phyloP scores from a whole-genome alignment of 345 rosid species.

The Brassica cretica region DNA sequence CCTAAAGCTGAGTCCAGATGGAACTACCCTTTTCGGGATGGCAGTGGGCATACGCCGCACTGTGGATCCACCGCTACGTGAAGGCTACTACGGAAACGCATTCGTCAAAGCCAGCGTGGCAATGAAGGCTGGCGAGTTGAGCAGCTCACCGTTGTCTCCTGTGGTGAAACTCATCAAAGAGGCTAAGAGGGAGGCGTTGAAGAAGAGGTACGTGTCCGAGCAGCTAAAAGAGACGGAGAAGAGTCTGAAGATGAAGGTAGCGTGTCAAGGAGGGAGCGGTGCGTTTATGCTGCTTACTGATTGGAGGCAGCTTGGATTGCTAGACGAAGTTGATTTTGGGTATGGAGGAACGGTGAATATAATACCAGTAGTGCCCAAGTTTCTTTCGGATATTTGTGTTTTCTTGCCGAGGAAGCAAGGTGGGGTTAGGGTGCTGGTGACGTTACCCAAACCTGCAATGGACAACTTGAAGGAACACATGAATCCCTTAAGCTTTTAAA shows the following conservation, averaged over 20 bases:
- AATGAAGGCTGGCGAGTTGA: constrained; percentile 39
- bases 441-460: constrained; percentile 52
- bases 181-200: constrained; percentile 37
- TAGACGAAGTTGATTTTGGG: constrained; percentile 44
- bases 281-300: constrained; percentile 49
- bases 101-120: constrained; percentile 45
- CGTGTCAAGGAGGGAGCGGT: constrained; percentile 43
- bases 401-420: constrained; percentile 53
- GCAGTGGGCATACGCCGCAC: constrained; percentile 46
- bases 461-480: constrained; percentile 47
- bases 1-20: constrained; percentile 45
- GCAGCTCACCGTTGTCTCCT: constrained; percentile 32
- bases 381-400: constrained; percentile 47
- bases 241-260: constrained; percentile 22
- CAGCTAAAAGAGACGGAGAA: constrained; percentile 39
- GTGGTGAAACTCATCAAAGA: constrained; percentile 47
- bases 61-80: constrained; percentile 45
- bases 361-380: constrained; percentile 48
- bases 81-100: constrained; percentile 63
- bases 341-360: constrained; percentile 51
- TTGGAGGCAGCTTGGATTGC: constrained; percentile 56
- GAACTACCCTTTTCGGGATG: constrained; percentile 39
- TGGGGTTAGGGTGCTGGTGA: constrained; percentile 56
- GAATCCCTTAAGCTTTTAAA: background rate
- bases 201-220: constrained; percentile 28